A percentile compares a stretch with the other conserved stretches of the same genome.
These are phyloP conservation scores for Pseudocercospora vitis DNA, from an alignment of 2,329 filamentous ascomycete genomes.

Conservation along the genomic window DNA sequence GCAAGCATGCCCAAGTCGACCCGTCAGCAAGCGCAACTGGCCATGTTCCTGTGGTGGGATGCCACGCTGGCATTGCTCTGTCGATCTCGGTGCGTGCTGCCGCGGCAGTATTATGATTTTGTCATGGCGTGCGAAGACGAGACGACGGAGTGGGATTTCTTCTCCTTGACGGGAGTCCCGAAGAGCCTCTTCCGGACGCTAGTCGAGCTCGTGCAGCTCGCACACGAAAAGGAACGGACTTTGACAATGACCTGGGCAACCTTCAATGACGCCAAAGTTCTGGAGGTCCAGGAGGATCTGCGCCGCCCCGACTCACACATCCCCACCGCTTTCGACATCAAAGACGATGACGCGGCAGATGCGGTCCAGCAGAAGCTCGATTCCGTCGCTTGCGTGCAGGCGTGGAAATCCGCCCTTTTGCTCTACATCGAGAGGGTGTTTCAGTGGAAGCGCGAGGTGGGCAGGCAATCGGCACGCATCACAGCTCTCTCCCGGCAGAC, in stretches of 20 bases:
- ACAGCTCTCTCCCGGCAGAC: slow-evolving; percentile 5
- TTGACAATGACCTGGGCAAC: slow-evolving; percentile 2
- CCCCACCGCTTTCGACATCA: neutral
- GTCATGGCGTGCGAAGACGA: slow-evolving; percentile 4
- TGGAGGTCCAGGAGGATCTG: slow-evolving; percentile 1
- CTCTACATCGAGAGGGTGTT: slow-evolving; percentile 8
- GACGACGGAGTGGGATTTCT: slow-evolving; percentile 9
- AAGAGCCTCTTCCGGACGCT: slow-evolving; percentile 4
- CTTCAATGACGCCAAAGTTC: neutral
- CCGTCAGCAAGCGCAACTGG: slow-evolving; percentile 7
- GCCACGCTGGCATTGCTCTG: slow-evolving; percentile 7
- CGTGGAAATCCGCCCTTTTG: slow-evolving; percentile 7
- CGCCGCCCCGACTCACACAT: neutral
- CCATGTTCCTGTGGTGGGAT: slow-evolving; percentile 12
- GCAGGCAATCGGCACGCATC: neutral
- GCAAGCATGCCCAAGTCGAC: slow-evolving; percentile 6
- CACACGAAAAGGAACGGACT: slow-evolving; percentile 5
- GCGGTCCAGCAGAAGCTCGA: slow-evolving; percentile 7
- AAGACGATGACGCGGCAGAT: neutral
- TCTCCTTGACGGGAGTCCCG: slow-evolving; percentile 5
- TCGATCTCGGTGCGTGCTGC: neutral
- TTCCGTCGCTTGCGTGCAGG: neutral
- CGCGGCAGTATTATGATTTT: slow-evolving; percentile 9
- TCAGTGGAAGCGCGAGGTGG: neutral
- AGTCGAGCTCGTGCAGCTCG: slow-evolving; percentile 9